These are phyloP conservation scores for Trypanosoma congolense DNA, from an alignment of 208 protist genomes.

Conservation along the genomic window DNA sequence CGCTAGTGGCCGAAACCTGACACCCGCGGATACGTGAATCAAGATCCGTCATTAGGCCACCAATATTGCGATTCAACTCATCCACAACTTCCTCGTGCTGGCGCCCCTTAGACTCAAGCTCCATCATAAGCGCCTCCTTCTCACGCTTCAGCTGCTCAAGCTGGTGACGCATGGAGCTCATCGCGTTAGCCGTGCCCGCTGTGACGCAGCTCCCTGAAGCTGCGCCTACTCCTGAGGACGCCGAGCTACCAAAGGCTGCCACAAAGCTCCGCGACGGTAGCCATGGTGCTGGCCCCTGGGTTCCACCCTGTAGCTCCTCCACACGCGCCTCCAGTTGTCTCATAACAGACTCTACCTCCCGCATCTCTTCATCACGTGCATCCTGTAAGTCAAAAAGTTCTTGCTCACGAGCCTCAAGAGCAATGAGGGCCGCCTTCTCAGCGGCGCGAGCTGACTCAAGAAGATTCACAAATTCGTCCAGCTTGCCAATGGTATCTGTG, in stretches of 20 bases:
- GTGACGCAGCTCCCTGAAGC: background rate
- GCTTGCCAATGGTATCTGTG: slow-evolving; percentile 38
- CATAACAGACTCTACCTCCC: slow-evolving; percentile 21
- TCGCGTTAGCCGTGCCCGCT: slow-evolving; percentile 14
- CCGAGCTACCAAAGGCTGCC: background rate
- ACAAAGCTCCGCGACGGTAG: too few species aligned
- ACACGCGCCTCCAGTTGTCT: slow-evolving; percentile 12
- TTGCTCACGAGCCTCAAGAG: slow-evolving; percentile 29
- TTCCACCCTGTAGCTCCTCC: slow-evolving; percentile 6
- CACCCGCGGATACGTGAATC: slow-evolving; percentile 36
- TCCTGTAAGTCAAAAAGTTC: slow-evolving; percentile 34
- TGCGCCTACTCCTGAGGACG: background rate
- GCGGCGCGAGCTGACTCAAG: slow-evolving; percentile 46
- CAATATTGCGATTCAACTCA: slow-evolving; percentile 39
- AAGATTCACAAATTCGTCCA: slow-evolving; percentile 65
- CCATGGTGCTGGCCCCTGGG: background rate
- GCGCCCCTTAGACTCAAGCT: slow-evolving; percentile 31
- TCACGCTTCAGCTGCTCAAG: slow-evolving; percentile 58
- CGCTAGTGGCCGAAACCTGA: slow-evolving; percentile 38
- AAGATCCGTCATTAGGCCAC: slow-evolving; percentile 36
- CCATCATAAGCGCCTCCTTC: slow-evolving; percentile 47
- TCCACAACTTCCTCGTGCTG: slow-evolving; percentile 28
- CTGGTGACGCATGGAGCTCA: slow-evolving; percentile 30
- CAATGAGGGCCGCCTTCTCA: slow-evolving; percentile 38
- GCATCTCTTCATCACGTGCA: slow-evolving; percentile 20